Evolutionary conservation across 192 early-diverging fungal genomes (phyloP).

Genomic region (Rhizophagus clarus): DNA sequence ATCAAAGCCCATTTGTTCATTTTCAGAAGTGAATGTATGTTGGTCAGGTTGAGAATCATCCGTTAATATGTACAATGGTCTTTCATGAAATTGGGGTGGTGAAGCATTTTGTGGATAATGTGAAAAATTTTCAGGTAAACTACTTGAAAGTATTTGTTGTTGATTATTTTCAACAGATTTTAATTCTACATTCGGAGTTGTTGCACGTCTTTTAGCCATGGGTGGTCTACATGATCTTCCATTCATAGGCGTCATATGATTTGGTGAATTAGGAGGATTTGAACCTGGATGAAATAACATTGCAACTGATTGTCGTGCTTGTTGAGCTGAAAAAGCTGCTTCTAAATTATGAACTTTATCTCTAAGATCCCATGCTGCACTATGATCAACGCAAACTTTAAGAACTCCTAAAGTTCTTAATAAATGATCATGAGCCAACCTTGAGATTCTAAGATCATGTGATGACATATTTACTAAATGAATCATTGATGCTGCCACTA

Average conservation of each 20-base stretch:
- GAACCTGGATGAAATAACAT: slow-evolving; percentile 11
- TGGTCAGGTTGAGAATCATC: neutral
- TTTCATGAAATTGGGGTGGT: slow-evolving; percentile 6
- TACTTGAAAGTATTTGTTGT: slow-evolving; percentile 8
- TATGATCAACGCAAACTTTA: slow-evolving; percentile 25
- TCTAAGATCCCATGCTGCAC: slow-evolving; percentile 13
- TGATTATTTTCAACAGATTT: neutral
- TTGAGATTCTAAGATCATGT: slow-evolving; percentile 1
- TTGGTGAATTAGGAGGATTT: neutral
- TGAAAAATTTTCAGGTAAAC: neutral
- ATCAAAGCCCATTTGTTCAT: neutral
- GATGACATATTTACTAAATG: slow-evolving; percentile 39
- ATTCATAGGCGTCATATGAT: neutral
- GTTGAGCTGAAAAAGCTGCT: slow-evolving; percentile 13
- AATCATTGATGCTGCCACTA: slow-evolving; percentile 51
- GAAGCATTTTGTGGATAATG: neutral
- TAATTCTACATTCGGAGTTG: neutral
- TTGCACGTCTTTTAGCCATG: neutral
- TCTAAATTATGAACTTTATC: slow-evolving; percentile 13
- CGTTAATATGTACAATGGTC: slow-evolving; percentile 6
- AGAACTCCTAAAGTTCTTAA: slow-evolving; percentile 21
- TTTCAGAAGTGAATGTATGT: neutral
- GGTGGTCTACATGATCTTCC: neutral
- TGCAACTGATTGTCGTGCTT: slow-evolving; percentile 6
- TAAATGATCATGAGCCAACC: slow-evolving; percentile 23